These are phyloP conservation scores for Sporopachydermia quercuum DNA, from an alignment of 805 yeast genomes.

Conservation along the genomic window DNA sequence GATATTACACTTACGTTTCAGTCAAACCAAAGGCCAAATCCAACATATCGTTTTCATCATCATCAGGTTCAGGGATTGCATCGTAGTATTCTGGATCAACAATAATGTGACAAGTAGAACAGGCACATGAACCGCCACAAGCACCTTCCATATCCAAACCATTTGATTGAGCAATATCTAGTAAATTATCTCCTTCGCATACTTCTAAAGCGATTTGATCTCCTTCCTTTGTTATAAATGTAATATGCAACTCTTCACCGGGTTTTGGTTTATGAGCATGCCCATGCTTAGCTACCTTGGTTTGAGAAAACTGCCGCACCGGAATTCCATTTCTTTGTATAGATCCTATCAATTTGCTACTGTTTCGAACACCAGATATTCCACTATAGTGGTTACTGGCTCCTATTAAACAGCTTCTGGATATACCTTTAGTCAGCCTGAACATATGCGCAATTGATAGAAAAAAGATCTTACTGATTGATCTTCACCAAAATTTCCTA, in stretches of 20 bases:
- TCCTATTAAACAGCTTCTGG: too few relatives aligned
- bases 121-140: constrained; percentile 98
- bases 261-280: constrained; percentile 83
- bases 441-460: too few relatives aligned
- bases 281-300: constrained; percentile 39
- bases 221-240: constrained; percentile 89
- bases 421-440: too few relatives aligned
- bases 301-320: constrained; percentile 16
- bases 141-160: constrained; percentile 96
- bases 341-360: too few relatives aligned
- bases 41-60: constrained; percentile 96
- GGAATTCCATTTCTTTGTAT: not conserved
- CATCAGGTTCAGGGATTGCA: constrained; percentile 83
- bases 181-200: constrained; percentile 78
- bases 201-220: constrained; percentile 69
- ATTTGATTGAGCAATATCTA: constrained; percentile 91
- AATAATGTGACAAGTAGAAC: constrained; percentile 94
- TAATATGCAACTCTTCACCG: constrained; percentile 81
- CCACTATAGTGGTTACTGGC: too few relatives aligned
- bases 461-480: too few relatives aligned
- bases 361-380: too few relatives aligned
- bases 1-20: constrained; percentile 37
- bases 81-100: constrained; percentile 94
- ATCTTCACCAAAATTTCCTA: too few relatives aligned
- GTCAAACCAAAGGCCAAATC: constrained; percentile 95